phyloP scores from a whole-genome alignment of 2,329 filamentous ascomycete genomes.

The Exophiala sp. region DNA sequence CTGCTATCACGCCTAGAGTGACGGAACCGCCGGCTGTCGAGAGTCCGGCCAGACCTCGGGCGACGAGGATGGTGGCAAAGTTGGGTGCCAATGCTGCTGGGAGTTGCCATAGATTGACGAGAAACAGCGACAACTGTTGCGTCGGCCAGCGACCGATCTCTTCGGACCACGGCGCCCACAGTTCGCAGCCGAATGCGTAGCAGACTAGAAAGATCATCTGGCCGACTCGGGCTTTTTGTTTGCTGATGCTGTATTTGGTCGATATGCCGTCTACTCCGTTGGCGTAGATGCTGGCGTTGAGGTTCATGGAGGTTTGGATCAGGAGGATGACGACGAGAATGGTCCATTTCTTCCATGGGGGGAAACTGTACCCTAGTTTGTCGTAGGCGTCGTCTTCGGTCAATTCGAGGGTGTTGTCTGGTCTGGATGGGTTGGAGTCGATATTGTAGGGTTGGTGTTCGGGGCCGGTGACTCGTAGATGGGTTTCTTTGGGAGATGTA shows the following conservation, averaged over 20 bases:
- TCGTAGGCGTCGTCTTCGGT: conserved; percentile 56
- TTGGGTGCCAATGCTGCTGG: conserved; percentile 67
- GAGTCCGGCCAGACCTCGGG: conserved; percentile 58
- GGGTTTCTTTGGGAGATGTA: conserved; percentile 3
- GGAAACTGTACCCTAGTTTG: conserved; percentile 57
- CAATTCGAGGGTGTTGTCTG: conserved; percentile 36
- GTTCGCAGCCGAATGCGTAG: conserved; percentile 78
- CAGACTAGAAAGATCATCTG: conserved; percentile 70
- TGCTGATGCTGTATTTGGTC: conserved; percentile 60
- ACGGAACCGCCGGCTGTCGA: conserved; percentile 60
- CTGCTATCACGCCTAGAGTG: conserved; percentile 59
- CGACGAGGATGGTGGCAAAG: conserved; percentile 62
- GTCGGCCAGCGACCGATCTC: conserved; percentile 72
- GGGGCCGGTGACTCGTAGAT: conserved; percentile 14
- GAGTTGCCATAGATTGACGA: conserved; percentile 72
- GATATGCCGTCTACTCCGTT: conserved; percentile 59
- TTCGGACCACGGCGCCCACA: conserved; percentile 83
- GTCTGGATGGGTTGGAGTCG: conserved; percentile 25
- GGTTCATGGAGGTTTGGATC: conserved; percentile 70
- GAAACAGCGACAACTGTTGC: conserved; percentile 63
- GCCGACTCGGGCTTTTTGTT: conserved; percentile 62
- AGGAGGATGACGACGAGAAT: conserved; percentile 54
- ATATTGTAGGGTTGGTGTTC: conserved; percentile 19
- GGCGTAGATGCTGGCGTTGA: conserved; percentile 67
- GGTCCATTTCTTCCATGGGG: conserved; percentile 34